These are phyloP conservation scores for Xerocomus potaroensis DNA, from an alignment of 768 basidiomycete species.

Conservation along the genomic window DNA sequence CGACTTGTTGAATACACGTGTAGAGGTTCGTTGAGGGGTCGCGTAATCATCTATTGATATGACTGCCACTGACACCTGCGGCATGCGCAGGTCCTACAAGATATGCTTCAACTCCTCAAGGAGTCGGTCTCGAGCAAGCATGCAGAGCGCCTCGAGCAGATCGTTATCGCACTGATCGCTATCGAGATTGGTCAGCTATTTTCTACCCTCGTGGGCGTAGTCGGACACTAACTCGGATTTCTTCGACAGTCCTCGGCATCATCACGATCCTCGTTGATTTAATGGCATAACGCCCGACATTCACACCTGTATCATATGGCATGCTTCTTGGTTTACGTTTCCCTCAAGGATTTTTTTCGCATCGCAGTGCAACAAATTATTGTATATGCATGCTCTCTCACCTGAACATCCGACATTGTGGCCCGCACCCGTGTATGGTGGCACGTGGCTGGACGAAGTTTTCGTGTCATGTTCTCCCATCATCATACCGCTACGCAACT, in stretches of 20 bases:
- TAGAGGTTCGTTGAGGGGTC: conserved; percentile 58
- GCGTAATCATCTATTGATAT: background rate
- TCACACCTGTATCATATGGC: conserved; percentile 11
- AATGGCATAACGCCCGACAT: conserved; percentile 39
- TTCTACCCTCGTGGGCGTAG: background rate
- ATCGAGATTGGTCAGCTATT: conserved; percentile 71
- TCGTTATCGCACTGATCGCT: conserved; percentile 86
- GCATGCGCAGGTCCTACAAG: conserved; percentile 74
- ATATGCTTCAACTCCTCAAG: conserved; percentile 93
- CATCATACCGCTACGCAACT: conserved; percentile 1
- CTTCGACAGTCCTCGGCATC: conserved; percentile 69
- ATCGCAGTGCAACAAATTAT: background rate
- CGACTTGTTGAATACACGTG: conserved; percentile 87
- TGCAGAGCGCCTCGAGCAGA: conserved; percentile 87
- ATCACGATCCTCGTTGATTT: conserved; percentile 88
- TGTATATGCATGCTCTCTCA: background rate
- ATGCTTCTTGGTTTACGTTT: background rate
- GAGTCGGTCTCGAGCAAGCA: conserved; percentile 91
- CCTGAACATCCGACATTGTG: background rate
- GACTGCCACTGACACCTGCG: conserved; percentile 2
- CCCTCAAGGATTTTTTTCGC: background rate
- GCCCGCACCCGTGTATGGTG: background rate
- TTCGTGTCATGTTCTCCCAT: background rate
- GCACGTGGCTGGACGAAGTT: background rate
- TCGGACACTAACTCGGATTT: conserved; percentile 2